Evolutionary conservation across 2,329 filamentous ascomycete genomes (phyloP), one percentile per base, ranked within the genome.

Genomic region (Hymenotorrendiella dingleyae): DNA sequence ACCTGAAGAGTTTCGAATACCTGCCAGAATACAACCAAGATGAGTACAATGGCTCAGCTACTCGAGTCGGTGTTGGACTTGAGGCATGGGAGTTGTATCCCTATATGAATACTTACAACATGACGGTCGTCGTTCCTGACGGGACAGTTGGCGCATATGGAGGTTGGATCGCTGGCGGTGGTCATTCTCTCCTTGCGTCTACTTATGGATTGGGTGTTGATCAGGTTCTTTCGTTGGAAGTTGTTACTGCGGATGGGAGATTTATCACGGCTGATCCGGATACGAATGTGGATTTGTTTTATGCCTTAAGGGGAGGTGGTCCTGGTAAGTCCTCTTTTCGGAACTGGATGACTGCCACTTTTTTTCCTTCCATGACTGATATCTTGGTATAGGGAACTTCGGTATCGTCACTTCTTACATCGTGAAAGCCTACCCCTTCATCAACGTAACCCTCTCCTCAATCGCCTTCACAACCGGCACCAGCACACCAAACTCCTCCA

Each of bases 351-450:
- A n/a, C n/a, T n/a, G n/a, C n/a, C n/a, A n/a, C 21, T 21, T 22
- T 20, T 20, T n/a, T n/a, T n/a, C n/a, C n/a, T n/a, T n/a, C n/a
- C n/a, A n/a, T n/a, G n/a, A n/a, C n/a, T n/a, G n/a, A n/a, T n/a
- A n/a, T n/a, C n/a, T n/a, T n/a, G n/a, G n/a, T 28, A 30, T 14
- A 48, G 72, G 70, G 3, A 47, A 47, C n/a, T 53, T 37, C 12
- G 50, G 46, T 22, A 32, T 49, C 17, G 41, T 52, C 4, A 49
- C 43, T 2, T 76, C 73, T 0, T 62, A 80, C 32, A 80, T 76
- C 0, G 56, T 74, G 10, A 71, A 72, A 45, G 71, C 73, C 0
- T 65, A 76, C 51, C 66, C 68, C 0, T 67, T 66, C 2, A 56
- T 56, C 0, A 59, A 58, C 0, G 62, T 64, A 1, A 45, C 29